These are phyloP conservation scores for Dictyostelium capitatum DNA, from an alignment of 78 protist species.

Conservation along the genomic window DNA sequence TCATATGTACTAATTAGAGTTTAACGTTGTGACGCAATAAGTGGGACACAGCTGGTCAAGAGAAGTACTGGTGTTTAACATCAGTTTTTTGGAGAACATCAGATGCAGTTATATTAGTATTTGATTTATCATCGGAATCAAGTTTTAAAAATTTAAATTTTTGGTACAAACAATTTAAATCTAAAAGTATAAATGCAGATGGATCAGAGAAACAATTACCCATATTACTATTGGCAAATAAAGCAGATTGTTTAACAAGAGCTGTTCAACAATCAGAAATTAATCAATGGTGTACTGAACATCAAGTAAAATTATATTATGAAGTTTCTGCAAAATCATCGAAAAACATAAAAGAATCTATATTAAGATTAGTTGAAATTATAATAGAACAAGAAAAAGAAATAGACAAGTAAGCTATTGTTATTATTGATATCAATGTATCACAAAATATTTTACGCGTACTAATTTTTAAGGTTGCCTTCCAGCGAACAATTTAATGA, in stretches of 20 bases:
- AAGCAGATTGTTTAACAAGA: conserved; percentile 11
- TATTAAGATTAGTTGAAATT: background rate
- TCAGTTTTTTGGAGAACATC: conserved; percentile 72
- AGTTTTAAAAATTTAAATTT: conserved; percentile 33
- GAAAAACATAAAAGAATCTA: conserved; percentile 40
- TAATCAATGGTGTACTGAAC: conserved; percentile 55
- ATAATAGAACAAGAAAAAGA: conserved; percentile 30
- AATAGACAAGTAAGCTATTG: background rate
- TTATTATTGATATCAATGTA: no score
- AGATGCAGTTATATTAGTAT: conserved; percentile 49
- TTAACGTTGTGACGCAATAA: background rate
- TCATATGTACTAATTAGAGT: background rate
- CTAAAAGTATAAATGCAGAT: conserved; percentile 22
- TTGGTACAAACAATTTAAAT: conserved; percentile 57
- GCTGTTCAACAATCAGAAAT: conserved; percentile 29
- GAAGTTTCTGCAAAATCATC: conserved; percentile 54
- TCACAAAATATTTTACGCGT: no score
- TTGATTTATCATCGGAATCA: conserved; percentile 3
- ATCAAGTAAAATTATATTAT: background rate
- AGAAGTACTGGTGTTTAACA: conserved; percentile 66
- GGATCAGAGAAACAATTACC: conserved; percentile 24
- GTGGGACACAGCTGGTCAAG: conserved; percentile 78
- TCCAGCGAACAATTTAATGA: conserved; percentile 15
- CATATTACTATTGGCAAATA: conserved; percentile 34
- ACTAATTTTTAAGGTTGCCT: no score